Percentiles rank a stretch among this genome's conserved stretches.
Conservation (phyloP, 2,329 filamentous ascomycete genomes). For the Stagonosporopsis rhizophila region DNA sequence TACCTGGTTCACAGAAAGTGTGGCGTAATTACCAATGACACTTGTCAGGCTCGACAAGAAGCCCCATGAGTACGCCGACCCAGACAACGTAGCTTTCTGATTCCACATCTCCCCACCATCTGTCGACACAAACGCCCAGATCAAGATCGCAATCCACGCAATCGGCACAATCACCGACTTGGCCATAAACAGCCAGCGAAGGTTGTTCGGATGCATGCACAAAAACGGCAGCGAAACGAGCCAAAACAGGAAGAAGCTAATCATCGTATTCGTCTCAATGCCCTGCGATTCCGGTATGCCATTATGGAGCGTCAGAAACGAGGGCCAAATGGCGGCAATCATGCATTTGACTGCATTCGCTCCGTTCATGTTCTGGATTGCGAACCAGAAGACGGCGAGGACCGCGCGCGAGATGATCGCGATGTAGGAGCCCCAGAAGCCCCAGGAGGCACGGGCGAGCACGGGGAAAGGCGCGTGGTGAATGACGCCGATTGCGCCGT, state of each 20-base stretch:
- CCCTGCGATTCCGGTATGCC: conserved; percentile 59
- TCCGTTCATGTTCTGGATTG: conserved; percentile 71
- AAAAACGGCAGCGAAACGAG: conserved; percentile 62
- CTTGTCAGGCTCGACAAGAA: conserved; percentile 60
- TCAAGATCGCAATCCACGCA: conserved; percentile 68
- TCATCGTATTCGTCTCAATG: conserved; percentile 64
- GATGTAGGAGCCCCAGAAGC: conserved; percentile 64
- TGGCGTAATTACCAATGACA: conserved; percentile 60
- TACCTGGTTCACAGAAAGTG: conserved; percentile 59
- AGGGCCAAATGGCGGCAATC: conserved; percentile 65
- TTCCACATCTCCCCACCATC: conserved; percentile 60
- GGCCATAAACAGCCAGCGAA: conserved; percentile 62
- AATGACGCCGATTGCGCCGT: conserved; percentile 58
- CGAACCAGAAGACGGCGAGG: conserved; percentile 68
- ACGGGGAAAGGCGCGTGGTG: conserved; percentile 65
- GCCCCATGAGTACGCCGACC: conserved; percentile 61
- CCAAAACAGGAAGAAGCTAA: conserved; percentile 67
- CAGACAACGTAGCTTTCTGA: conserved; percentile 55
- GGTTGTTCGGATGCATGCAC: conserved; percentile 62
- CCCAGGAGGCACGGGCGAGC: conserved; percentile 62
- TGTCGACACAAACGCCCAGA: conserved; percentile 66
- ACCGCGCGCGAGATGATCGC: conserved; percentile 62
- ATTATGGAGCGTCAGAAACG: conserved; percentile 62
- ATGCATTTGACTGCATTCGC: conserved; percentile 61
- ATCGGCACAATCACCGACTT: conserved; percentile 59